Evolutionary conservation across 495 filamentous ascomycete species (phyloP).

Genomic region (Tetracladium marchalianum): DNA sequence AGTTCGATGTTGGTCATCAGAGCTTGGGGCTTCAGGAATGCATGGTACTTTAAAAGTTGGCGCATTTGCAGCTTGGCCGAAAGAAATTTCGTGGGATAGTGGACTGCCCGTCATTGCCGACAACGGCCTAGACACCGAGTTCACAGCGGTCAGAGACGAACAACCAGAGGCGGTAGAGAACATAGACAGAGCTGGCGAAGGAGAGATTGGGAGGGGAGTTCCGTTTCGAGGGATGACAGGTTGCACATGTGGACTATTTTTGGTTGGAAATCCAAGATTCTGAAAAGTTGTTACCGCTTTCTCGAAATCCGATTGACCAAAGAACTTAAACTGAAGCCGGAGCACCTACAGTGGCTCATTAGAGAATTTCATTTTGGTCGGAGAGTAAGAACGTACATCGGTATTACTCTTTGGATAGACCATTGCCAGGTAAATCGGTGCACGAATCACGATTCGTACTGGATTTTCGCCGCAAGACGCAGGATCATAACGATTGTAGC

Average conservation of each 20-base stretch:
- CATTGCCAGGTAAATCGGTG: slow-evolving; percentile 24
- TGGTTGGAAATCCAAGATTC: slow-evolving; percentile 22
- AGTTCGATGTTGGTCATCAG: not conserved
- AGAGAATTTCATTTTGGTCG: too few relatives aligned
- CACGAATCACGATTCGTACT: slow-evolving; percentile 19
- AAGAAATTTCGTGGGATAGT: not conserved
- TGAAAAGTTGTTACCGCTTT: slow-evolving; percentile 21
- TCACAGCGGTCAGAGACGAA: not conserved
- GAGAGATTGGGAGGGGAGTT: not conserved
- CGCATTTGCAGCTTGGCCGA: not conserved
- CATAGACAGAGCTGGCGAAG: not conserved
- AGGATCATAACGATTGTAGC: slow-evolving; percentile 9
- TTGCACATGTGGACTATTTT: not conserved
- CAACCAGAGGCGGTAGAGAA: not conserved
- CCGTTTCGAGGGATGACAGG: not conserved
- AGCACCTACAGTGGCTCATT: slow-evolving; percentile 22
- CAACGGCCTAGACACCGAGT: not conserved
- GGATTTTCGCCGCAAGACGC: slow-evolving; percentile 11
- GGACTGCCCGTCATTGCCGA: not conserved
- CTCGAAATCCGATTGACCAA: slow-evolving; percentile 25
- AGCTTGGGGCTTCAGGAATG: not conserved
- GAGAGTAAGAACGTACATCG: slow-evolving; percentile 6
- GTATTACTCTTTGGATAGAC: slow-evolving; percentile 20
- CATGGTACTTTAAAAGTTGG: slow-evolving; percentile 14
- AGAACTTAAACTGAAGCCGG: slow-evolving; percentile 36